Evolutionary conservation across 192 early-diverging fungal species (phyloP).

Genomic region (Pilobolus umbonatus): DNA sequence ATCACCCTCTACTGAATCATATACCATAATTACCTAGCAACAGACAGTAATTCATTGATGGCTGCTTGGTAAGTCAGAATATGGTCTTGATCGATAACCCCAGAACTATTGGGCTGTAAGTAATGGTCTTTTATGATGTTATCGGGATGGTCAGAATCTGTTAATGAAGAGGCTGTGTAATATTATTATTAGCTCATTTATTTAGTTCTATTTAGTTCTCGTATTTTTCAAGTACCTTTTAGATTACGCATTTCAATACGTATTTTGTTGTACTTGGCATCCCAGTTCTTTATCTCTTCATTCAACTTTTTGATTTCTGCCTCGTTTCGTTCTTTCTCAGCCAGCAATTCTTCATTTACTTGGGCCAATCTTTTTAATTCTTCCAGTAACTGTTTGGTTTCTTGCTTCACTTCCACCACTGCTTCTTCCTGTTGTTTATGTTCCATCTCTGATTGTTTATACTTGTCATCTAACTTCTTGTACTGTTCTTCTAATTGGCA

Average conservation of each 20-base stretch:
- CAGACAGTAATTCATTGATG: conserved; percentile 70
- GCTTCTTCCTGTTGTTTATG: conserved; percentile 70
- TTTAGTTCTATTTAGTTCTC: background rate
- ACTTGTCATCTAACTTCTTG: conserved; percentile 34
- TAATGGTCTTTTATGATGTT: conserved; percentile 29
- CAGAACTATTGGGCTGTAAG: conserved; percentile 41
- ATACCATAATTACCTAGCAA: conserved; percentile 50
- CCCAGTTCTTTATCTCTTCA: conserved; percentile 37
- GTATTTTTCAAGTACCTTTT: conserved; percentile 37
- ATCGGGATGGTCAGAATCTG: background rate
- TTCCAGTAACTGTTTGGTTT: conserved; percentile 65
- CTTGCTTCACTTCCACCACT: conserved; percentile 62
- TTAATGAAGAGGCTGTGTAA: conserved; percentile 2
- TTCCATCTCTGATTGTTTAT: conserved; percentile 60
- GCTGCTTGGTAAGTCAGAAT: conserved; percentile 75
- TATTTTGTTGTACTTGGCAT: conserved; percentile 48
- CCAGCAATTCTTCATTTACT: conserved; percentile 55
- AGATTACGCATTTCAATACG: conserved; percentile 46
- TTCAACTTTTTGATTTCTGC: conserved; percentile 42
- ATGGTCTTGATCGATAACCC: conserved; percentile 62
- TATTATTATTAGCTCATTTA: background rate
- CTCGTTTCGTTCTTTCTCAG: conserved; percentile 45
- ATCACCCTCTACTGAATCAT: background rate
- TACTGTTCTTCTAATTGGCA: conserved; percentile 20
- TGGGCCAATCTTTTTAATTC: conserved; percentile 59